phyloP scores from a whole-genome alignment of 805 yeast species.

The Vanderwaltozyma verrucispora region DNA sequence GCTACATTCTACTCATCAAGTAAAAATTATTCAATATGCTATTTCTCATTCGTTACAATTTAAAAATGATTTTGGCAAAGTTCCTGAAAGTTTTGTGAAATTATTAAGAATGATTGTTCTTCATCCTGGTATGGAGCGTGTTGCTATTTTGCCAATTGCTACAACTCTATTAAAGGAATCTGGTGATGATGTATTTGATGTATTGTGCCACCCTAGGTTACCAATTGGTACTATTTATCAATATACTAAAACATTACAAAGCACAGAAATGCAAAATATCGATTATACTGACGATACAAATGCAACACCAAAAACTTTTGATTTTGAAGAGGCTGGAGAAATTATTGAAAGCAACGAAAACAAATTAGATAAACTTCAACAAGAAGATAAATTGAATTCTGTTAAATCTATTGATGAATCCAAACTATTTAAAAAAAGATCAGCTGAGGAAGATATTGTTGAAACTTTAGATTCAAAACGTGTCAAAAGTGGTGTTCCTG shows the following conservation, averaged over 20 bases:
- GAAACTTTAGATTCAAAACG: conserved; percentile 4
- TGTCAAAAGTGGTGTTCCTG: conserved; percentile 5
- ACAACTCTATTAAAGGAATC: conserved; percentile 37
- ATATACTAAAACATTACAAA: conserved; percentile 7
- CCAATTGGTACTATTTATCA: conserved; percentile 37
- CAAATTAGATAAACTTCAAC: neutral
- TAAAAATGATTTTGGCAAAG: conserved; percentile 18
- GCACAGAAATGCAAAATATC: conserved; percentile 2
- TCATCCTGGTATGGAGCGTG: conserved; percentile 54
- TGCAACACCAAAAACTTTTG: neutral
- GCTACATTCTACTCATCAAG: conserved; percentile 54
- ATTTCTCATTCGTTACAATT: conserved; percentile 31
- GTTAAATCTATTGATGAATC: conserved; percentile 1
- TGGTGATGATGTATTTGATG: conserved; percentile 41
- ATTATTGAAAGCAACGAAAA: neutral
- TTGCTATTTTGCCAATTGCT: conserved; percentile 65
- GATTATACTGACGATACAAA: conserved; percentile 2
- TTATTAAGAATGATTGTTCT: conserved; percentile 48
- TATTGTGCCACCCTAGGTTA: conserved; percentile 65
- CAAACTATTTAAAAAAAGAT: conserved; percentile 9
- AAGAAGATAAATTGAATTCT: conserved; percentile 7
- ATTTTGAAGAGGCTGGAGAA: neutral
- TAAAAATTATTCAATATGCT: conserved; percentile 42
- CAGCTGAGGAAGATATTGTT: conserved; percentile 4
- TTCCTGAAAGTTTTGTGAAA: conserved; percentile 24